Percentiles rank a stretch among this genome's conserved stretches.
phyloP scores from a whole-genome alignment of 257 asterid species.

The Forsythia viridissima region DNA sequence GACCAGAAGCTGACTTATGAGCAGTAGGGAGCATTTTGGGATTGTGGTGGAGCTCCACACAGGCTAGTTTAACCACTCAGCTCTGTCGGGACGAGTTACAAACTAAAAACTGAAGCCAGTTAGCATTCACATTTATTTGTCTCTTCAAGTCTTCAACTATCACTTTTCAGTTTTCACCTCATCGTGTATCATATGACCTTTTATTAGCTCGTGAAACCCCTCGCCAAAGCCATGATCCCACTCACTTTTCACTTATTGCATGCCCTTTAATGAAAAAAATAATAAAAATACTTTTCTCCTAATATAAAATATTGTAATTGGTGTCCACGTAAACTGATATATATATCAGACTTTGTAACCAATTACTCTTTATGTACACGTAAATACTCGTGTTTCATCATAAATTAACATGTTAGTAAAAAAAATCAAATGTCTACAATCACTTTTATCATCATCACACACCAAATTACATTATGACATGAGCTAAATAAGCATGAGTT shows the following conservation, averaged over 20 bases:
- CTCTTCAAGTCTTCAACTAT: neutral
- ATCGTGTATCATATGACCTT: neutral
- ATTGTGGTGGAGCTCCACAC: constrained; percentile 6
- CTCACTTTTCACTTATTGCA: neutral
- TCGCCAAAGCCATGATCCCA: neutral
- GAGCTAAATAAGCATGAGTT: neutral
- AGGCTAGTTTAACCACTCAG: neutral
- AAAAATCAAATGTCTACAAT: neutral
- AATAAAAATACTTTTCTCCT: too few relatives aligned
- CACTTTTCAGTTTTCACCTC: neutral
- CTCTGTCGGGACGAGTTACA: neutral
- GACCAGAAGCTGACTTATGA: neutral
- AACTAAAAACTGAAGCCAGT: neutral
- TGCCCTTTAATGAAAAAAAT: too few relatives aligned
- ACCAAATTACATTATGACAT: neutral
- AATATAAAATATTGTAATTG: too few relatives aligned
- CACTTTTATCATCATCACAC: neutral
- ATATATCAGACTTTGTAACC: too few relatives aligned
- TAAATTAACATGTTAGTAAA: neutral
- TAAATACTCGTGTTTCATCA: neutral
- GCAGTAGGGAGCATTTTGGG: neutral
- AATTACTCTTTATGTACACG: neutral
- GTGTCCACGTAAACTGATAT: too few relatives aligned
- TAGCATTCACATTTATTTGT: constrained; percentile 8
- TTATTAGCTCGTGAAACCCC: neutral